A percentile compares a stretch with the other conserved stretches of the same genome.
Evolutionary conservation across 2,329 filamentous ascomycete genomes (phyloP).

Genomic region (Neofusicoccum kwambonambiense): DNA sequence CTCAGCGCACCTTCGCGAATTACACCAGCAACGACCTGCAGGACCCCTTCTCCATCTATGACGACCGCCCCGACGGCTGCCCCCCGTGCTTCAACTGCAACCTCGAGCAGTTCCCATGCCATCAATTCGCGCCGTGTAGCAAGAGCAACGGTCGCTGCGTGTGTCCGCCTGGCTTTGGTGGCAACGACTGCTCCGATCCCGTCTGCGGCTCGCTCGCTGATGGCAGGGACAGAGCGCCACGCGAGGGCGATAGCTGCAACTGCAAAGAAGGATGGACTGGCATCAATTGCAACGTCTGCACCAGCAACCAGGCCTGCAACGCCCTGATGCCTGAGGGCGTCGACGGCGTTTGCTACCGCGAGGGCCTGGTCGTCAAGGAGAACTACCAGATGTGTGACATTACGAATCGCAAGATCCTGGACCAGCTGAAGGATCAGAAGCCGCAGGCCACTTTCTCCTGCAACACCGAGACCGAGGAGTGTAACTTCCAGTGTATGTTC

Average conservation of each 20-base stretch:
- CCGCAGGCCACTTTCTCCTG: conserved; percentile 96
- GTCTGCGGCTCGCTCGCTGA: conserved; percentile 86
- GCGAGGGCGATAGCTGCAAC: conserved; percentile 66
- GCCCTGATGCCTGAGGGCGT: conserved; percentile 80
- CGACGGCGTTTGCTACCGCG: conserved; percentile 86
- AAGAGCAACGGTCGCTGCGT: conserved; percentile 87
- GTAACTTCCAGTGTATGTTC: conserved; percentile 87
- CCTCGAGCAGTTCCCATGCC: conserved; percentile 84
- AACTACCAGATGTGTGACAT: conserved; percentile 99
- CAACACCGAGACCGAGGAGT: conserved; percentile 69
- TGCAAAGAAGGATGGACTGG: conserved; percentile 94
- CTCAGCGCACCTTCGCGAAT: conserved; percentile 35
- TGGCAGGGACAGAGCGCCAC: conserved; percentile 73
- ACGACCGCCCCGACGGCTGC: conserved; percentile 71
- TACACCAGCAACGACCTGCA: conserved; percentile 50
- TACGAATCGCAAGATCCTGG: conserved; percentile 89
- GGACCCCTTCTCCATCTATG: conserved; percentile 65
- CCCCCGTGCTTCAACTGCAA: conserved; percentile 98
- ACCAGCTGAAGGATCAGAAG: conserved; percentile 78
- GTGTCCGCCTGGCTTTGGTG: conserved; percentile 89
- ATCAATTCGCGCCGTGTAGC: conserved; percentile 87
- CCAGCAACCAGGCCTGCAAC: conserved; percentile 77
- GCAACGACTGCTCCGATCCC: conserved; percentile 87
- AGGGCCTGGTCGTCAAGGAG: conserved; percentile 85
- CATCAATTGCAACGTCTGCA: conserved; percentile 96